phyloP scores from a whole-genome alignment of 192 early-diverging fungal genomes.

The Linnemannia schmuckeri region DNA sequence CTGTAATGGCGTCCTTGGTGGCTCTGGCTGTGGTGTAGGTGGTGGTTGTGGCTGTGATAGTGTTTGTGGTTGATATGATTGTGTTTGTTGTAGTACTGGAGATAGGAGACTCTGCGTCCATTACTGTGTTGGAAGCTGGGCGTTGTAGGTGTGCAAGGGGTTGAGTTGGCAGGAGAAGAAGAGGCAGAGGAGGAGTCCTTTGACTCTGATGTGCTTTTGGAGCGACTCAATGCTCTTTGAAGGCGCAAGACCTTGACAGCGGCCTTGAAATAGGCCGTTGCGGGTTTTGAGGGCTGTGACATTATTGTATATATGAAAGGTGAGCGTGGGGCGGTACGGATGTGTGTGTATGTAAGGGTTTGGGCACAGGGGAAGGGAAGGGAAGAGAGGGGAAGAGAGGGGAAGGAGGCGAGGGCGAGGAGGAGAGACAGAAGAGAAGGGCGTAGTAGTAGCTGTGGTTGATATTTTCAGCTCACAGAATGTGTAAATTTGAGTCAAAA shows the following conservation, averaged over 20 bases:
- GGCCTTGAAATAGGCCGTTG: conserved; percentile 28
- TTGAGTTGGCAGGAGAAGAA: conserved; percentile 1
- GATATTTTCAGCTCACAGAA: neutral
- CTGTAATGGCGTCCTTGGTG: conserved; percentile 7
- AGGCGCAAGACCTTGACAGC: conserved; percentile 47
- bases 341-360: neutral
- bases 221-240: conserved; percentile 19
- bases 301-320: neutral
- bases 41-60: neutral
- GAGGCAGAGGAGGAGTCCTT: conserved; percentile 18
- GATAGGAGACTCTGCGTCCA: conserved; percentile 33
- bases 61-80: conserved; percentile 2
- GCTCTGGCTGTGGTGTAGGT: conserved; percentile 7
- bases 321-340: neutral
- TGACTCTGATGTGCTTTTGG: conserved; percentile 22
- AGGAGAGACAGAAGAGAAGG: neutral
- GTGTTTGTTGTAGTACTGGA: conserved; percentile 11
- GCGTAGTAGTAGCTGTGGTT: neutral
- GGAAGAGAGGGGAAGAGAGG: neutral
- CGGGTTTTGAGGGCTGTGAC: conserved; percentile 36
- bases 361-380: neutral
- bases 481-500: neutral
- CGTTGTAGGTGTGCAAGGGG: conserved; percentile 13
- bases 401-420: neutral
- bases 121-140: conserved; percentile 44